Percentiles rank a stretch among this genome's conserved stretches.
phyloP scores from a whole-genome alignment of 2,329 filamentous ascomycete genomes.

The Ceratocystis eucalypticola region DNA sequence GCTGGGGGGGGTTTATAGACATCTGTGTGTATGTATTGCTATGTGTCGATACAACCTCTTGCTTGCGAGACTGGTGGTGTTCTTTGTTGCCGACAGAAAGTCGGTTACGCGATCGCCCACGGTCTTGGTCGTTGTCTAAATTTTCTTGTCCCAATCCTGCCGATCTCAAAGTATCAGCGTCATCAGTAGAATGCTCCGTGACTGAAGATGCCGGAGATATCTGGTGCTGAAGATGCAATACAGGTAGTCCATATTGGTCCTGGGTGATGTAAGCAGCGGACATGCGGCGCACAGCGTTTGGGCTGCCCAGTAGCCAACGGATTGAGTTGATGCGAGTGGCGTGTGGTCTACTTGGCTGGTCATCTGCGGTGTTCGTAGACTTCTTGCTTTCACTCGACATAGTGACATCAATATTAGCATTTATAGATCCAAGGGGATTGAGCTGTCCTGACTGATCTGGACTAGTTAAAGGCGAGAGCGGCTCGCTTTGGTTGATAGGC shows the following conservation, averaged over 20 bases:
- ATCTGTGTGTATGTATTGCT: neutral
- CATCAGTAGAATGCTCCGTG: neutral
- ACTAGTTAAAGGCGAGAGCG: slow-evolving; percentile 15
- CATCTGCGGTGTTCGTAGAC: neutral
- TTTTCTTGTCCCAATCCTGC: neutral
- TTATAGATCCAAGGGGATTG: neutral
- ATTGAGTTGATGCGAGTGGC: slow-evolving; percentile 10
- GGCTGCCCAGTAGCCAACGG: slow-evolving; percentile 7
- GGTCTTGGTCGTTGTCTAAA: neutral
- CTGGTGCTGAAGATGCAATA: slow-evolving; percentile 8
- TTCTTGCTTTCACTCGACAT: neutral
- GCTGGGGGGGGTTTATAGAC: neutral
- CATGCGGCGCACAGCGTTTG: slow-evolving; percentile 1
- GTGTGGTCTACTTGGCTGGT: neutral
- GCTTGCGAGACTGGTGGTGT: neutral
- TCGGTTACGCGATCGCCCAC: neutral
- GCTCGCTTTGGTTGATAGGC: slow-evolving; percentile 5
- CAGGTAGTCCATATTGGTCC: neutral
- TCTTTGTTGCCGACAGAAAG: neutral
- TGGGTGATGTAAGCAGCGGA: slow-evolving; percentile 12
- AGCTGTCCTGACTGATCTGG: neutral
- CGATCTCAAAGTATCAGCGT: neutral
- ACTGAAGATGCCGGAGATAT: neutral
- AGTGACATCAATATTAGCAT: neutral
- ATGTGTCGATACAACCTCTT: neutral